Conservation (phyloP, 1,284 basidiomycete genomes). For the Abortiporus biennis region DNA sequence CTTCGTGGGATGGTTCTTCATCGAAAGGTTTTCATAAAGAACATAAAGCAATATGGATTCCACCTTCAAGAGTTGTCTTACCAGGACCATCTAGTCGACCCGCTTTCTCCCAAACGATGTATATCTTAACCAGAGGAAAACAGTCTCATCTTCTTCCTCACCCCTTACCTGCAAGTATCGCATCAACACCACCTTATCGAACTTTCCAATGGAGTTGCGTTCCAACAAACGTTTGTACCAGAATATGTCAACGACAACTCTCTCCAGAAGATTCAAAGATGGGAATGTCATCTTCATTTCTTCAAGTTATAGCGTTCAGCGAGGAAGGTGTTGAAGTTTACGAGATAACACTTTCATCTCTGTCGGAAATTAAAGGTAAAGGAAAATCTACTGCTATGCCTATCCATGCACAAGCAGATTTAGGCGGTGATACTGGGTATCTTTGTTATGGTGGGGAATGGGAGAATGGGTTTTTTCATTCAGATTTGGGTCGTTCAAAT, state of each 20-base stretch:
- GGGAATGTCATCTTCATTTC: constrained; percentile 33
- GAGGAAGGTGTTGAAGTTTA: constrained; percentile 68
- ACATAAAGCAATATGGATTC: constrained; percentile 47
- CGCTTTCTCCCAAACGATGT: constrained; percentile 34
- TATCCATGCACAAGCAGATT: constrained; percentile 48
- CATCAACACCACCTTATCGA: constrained; percentile 41
- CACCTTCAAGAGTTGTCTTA: constrained; percentile 44
- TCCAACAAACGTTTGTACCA: constrained; percentile 49
- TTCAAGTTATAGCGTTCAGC: constrained; percentile 64
- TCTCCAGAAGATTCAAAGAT: too few relatives aligned
- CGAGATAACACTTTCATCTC: constrained; percentile 43
- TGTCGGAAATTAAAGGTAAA: constrained; percentile 43
- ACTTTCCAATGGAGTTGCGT: constrained; percentile 51
- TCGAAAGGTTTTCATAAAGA: constrained; percentile 36
- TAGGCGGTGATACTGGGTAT: constrained; percentile 62
- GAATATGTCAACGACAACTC: constrained; percentile 39
- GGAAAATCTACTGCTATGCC: constrained; percentile 33
- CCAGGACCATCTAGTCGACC: too few relatives aligned
- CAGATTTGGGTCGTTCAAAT: constrained; percentile 32
- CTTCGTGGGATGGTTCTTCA: constrained; percentile 51
- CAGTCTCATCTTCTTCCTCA: constrained; percentile 60
- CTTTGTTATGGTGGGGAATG: constrained; percentile 65
- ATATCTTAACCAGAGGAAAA: constrained; percentile 63
- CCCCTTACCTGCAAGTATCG: constrained; percentile 54
- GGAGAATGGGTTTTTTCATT: constrained; percentile 40